A percentile compares a stretch with the other conserved stretches of the same genome.
Evolutionary conservation across 2,329 filamentous ascomycete genomes (phyloP).

Genomic region (Colletotrichum limetticola): DNA sequence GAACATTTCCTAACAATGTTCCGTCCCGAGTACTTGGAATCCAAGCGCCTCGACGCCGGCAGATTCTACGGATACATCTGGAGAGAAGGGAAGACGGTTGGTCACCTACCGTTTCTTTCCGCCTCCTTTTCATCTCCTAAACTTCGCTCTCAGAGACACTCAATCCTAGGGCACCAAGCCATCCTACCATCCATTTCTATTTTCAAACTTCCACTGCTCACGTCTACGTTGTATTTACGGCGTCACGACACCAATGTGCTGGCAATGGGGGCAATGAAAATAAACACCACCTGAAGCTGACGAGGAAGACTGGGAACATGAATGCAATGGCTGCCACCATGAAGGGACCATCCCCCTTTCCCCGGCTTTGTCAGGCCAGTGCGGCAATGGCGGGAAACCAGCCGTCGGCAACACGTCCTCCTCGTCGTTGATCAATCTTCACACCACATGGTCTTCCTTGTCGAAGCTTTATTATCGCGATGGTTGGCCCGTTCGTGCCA

Average conservation of each 20-base stretch:
- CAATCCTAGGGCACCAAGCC: neutral
- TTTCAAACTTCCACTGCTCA: neutral
- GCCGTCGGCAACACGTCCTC: neutral
- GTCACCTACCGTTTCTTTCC: neutral
- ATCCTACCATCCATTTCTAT: neutral
- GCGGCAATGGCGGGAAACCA: neutral
- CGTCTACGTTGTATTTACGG: neutral
- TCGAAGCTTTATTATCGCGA: neutral
- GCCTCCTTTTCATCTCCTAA: neutral
- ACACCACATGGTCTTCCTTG: neutral
- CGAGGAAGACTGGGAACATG: neutral
- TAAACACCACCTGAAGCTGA: neutral
- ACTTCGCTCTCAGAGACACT: neutral
- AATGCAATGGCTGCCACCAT: neutral
- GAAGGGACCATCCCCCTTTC: conserved; percentile 7
- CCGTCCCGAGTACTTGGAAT: conserved; percentile 15
- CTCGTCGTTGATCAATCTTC: neutral
- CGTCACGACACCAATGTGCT: neutral
- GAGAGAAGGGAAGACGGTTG: neutral
- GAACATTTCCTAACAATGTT: neutral
- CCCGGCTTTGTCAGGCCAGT: neutral
- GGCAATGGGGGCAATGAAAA: neutral
- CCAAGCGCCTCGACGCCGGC: neutral
- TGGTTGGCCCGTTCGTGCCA: neutral
- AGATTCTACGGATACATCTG: neutral